These are phyloP conservation scores for Populus deltoides DNA, from an alignment of 345 rosid genomes.

Conservation along the genomic window DNA sequence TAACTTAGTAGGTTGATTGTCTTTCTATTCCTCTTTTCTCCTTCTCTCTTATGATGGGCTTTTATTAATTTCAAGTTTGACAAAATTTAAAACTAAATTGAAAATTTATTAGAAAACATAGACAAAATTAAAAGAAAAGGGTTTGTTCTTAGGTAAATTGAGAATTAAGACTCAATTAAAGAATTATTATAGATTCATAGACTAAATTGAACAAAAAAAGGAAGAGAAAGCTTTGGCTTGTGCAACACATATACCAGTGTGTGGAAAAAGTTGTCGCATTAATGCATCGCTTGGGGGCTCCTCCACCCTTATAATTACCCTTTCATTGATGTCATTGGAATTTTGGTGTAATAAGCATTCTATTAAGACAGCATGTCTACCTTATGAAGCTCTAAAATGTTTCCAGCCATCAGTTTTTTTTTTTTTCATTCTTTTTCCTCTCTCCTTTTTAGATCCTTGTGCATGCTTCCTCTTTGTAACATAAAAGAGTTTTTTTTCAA, in stretches of 20 bases:
- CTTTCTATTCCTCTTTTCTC: too few species aligned
- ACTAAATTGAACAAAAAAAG: too few species aligned
- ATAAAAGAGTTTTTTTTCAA: neutral
- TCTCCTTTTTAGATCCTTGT: too few species aligned
- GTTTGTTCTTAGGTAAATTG: too few species aligned
- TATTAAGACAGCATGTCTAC: too few species aligned
- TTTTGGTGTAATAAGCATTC: too few species aligned
- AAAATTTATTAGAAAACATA: too few species aligned
- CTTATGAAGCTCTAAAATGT: neutral
- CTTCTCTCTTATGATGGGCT: neutral
- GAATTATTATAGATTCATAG: neutral
- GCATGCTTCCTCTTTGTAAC: neutral
- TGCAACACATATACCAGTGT: neutral
- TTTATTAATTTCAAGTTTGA: neutral
- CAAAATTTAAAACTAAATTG: too few species aligned
- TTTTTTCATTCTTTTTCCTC: rapidly evolving
- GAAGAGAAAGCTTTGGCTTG: too few species aligned
- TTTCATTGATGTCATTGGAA: neutral
- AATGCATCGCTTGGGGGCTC: neutral
- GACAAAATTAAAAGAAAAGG: too few species aligned
- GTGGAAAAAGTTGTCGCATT: neutral
- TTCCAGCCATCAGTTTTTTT: too few species aligned
- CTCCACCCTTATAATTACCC: neutral
- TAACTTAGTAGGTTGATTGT: neutral
- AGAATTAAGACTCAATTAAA: too few species aligned